phyloP scores from a whole-genome alignment of 2,329 filamentous ascomycete genomes.

The Microdochium nivale region DNA sequence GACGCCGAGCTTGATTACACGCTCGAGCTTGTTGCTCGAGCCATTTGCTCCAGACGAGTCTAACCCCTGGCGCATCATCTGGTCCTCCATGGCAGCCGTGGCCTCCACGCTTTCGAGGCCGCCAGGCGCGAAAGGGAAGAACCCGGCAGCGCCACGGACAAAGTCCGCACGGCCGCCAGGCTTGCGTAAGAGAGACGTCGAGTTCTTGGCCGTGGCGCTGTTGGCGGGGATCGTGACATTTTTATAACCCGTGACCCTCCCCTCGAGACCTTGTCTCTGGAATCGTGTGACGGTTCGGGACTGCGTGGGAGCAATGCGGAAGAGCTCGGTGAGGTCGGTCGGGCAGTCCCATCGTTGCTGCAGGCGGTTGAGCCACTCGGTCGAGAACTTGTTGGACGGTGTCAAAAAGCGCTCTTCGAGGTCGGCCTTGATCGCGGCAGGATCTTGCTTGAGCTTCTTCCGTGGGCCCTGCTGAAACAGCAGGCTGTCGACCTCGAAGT shows the following conservation, averaged over 20 bases:
- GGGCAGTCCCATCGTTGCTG: conserved; percentile 86
- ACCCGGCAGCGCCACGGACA: conserved; percentile 84
- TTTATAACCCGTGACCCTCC: conserved; percentile 84
- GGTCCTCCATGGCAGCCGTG: conserved; percentile 74
- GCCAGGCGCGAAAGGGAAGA: conserved; percentile 89
- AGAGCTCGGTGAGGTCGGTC: conserved; percentile 73
- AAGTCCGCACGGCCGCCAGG: conserved; percentile 84
- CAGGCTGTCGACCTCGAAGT: conserved; percentile 45
- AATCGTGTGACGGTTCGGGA: conserved; percentile 93
- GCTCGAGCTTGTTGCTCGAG: conserved; percentile 54
- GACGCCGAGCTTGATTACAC: conserved; percentile 73
- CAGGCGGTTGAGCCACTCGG: conserved; percentile 78
- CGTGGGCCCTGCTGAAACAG: conserved; percentile 37
- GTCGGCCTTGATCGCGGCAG: conserved; percentile 56
- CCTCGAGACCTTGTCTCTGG: conserved; percentile 82
- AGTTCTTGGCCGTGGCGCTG: conserved; percentile 90
- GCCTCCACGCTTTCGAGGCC: conserved; percentile 82
- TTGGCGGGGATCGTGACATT: conserved; percentile 88
- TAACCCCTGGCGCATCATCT: conserved; percentile 43
- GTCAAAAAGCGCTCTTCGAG: conserved; percentile 72
- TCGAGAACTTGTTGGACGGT: conserved; percentile 71
- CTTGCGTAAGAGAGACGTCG: conserved; percentile 78
- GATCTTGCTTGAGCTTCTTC: conserved; percentile 39
- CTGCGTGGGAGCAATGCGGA: conserved; percentile 81
- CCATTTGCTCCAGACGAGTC: conserved; percentile 35